Evolutionary conservation across 441 rosid species (phyloP), one percentile per base, ranked within the genome.

Genomic region (Corymbia calophylla): DNA sequence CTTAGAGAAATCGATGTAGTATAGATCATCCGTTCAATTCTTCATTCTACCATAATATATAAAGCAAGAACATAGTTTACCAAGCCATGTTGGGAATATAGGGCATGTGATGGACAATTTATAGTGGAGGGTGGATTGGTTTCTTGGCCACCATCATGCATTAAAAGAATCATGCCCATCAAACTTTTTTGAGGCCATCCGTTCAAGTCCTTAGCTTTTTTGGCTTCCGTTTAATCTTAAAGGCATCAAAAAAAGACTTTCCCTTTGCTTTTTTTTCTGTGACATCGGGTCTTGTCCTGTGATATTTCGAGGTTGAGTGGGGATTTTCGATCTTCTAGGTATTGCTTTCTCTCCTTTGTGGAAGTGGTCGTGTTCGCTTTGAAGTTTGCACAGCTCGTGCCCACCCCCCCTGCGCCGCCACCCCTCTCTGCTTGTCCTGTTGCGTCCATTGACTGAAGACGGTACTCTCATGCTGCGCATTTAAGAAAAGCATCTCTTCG

Each of bases 131-230:
- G 51, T 77, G 84, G 84, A 44, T 77, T 77, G 84, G 84, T 77
- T 77, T 77, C 84, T 27, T 44, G 84, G 84, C 84, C 84, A 77
- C 51, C 53, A 77, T 77, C 84, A 77, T 77, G 51, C 84, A 23
- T 77, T 77, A 77, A 27, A 7, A 77, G 84, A 77, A 44, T 23
- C 84, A 44, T 44, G 51, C 84, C 84, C 84, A 44, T 4, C 84
- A 23, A 77, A 23, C 29, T 77, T 77, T 39, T 77, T 77, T 25
- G n/a, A 12, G 84, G 16, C 84, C 84, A 77, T 77, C 53, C 53
- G 51, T 77, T 73, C 51, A 77, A 23, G 84, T 77, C 25, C 84
- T 77, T 44, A 77, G 51, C 84, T 77, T 35, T 62, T 58, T 0
- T 58, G 0, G 8, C 84, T 77, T 44, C 51, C 4, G 51, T 77